Conservation (phyloP, 2,329 filamentous ascomycete genomes). For the Hypocreales sp. region DNA sequence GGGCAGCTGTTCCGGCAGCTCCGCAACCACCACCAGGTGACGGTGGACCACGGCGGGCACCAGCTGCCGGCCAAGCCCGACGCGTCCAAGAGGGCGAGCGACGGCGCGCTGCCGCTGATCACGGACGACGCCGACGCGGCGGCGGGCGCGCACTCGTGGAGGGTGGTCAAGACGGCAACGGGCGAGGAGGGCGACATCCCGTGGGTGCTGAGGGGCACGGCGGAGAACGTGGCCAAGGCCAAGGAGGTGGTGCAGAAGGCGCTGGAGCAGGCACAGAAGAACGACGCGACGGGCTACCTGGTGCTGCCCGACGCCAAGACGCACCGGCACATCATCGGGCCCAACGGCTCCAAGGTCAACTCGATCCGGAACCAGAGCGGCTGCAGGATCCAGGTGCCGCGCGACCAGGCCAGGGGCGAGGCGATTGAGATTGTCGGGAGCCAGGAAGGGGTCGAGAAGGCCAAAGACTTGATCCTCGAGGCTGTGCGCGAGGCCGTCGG, state of each 20-base stretch:
- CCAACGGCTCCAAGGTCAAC: conserved; percentile 83
- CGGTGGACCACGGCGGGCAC: conserved; percentile 79
- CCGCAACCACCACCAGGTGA: conserved; percentile 72
- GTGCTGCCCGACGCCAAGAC: conserved; percentile 78
- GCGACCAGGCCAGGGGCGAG: conserved; percentile 58
- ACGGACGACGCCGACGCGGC: conserved; percentile 62
- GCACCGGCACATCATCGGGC: conserved; percentile 82
- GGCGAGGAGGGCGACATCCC: conserved; percentile 61
- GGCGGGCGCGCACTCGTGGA: conserved; percentile 66
- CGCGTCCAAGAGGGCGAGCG: conserved; percentile 37
- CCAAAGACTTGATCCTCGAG: conserved; percentile 76
- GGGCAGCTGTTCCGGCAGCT: conserved; percentile 89
- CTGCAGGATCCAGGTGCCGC: conserved; percentile 86
- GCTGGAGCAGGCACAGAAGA: conserved; percentile 55
- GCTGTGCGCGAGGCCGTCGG: conserved; percentile 51
- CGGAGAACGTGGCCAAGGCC: conserved; percentile 70
- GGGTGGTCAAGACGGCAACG: conserved; percentile 49
- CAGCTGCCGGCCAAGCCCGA: conserved; percentile 56
- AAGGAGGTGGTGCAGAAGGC: conserved; percentile 59
- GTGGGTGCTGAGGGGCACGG: conserved; percentile 71
- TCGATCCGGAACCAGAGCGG: conserved; percentile 81
- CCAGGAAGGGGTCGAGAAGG: conserved; percentile 68
- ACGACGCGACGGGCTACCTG: conserved; percentile 67
- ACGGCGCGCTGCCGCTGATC: conserved; percentile 66
- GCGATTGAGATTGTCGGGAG: conserved; percentile 81